A percentile compares a stretch with the other conserved stretches of the same genome.
These are phyloP conservation scores for Suhomyces anneliseae DNA, from an alignment of 1,139 yeast species.

Conservation along the genomic window DNA sequence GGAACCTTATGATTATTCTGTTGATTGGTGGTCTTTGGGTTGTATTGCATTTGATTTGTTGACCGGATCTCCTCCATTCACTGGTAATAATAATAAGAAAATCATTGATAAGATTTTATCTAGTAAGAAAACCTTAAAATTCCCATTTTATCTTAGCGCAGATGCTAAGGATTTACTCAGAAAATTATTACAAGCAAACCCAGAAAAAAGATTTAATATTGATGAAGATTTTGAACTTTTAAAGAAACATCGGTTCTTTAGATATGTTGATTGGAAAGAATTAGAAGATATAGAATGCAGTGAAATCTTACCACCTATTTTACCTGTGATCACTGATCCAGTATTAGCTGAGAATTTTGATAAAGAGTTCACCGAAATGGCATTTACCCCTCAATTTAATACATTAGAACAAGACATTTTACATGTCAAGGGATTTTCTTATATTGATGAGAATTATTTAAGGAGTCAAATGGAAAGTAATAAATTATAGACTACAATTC, in stretches of 20 bases:
- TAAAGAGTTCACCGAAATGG: conserved; percentile 81
- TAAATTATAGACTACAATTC: neutral
- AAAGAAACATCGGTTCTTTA: conserved; percentile 74
- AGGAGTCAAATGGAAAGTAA: conserved; percentile 5
- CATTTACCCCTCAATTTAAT: conserved; percentile 41
- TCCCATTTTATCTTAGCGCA: conserved; percentile 77
- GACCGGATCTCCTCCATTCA: conserved; percentile 92
- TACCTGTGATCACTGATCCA: conserved; percentile 83
- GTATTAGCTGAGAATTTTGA: conserved; percentile 91
- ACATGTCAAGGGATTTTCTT: conserved; percentile 46
- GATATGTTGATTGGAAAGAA: conserved; percentile 74
- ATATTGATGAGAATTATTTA: conserved; percentile 42
- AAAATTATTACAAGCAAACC: conserved; percentile 72
- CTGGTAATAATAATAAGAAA: conserved; percentile 81
- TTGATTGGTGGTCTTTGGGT: conserved; percentile 98
- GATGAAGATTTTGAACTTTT: conserved; percentile 55
- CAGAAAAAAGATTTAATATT: conserved; percentile 69
- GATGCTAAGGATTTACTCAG: conserved; percentile 85
- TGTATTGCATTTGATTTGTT: conserved; percentile 84
- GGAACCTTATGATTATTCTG: conserved; percentile 78
- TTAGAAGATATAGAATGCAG: conserved; percentile 42
- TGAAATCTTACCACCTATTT: conserved; percentile 68
- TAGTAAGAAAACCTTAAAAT: conserved; percentile 63
- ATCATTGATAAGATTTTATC: conserved; percentile 75
- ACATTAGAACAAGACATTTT: conserved; percentile 29